A percentile compares a stretch with the other conserved stretches of the same genome.
Evolutionary conservation across 352 stramenopile genomes (phyloP).

Genomic region (Pythium aphanidermatum): DNA sequence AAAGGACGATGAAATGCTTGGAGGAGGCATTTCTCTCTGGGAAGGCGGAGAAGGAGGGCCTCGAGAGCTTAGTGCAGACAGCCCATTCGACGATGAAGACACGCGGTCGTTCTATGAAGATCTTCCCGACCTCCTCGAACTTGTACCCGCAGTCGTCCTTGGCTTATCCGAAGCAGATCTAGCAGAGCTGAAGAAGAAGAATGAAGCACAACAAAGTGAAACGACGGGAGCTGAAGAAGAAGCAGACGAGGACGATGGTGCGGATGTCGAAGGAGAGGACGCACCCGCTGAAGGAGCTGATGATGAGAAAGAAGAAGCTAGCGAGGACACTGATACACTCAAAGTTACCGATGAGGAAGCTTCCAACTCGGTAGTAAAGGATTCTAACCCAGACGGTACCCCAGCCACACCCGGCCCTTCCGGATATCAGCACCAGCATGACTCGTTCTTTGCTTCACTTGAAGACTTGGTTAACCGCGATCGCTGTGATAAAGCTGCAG

Average conservation of each 20-base stretch:
- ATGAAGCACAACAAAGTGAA: constrained; percentile 35
- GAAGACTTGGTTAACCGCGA: constrained; percentile 94
- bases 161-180: constrained; percentile 87
- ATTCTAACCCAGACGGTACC: neutral
- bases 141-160: constrained; percentile 92
- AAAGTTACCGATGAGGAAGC: neutral
- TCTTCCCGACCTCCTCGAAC: constrained; percentile 92
- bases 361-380: constrained; percentile 2
- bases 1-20: constrained; percentile 45
- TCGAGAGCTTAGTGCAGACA: constrained; percentile 66
- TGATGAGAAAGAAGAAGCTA: constrained; percentile 25
- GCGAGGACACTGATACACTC: neutral
- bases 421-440: constrained; percentile 92
- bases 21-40: constrained; percentile 52
- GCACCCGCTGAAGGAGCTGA: constrained; percentile 20
- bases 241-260: constrained; percentile 31
- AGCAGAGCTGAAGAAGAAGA: constrained; percentile 81
- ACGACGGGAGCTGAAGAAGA: constrained; percentile 31
- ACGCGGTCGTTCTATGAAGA: constrained; percentile 96
- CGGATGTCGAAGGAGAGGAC: constrained; percentile 32
- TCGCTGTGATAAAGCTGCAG: constrained; percentile 93
- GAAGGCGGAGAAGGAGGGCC: constrained; percentile 58
- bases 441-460: constrained; percentile 89
- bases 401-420: constrained; percentile 5
- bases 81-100: constrained; percentile 95